Base-by-base conservation (phyloP, 192 early-diverging fungal species). In the Backusella sp. region DNA sequence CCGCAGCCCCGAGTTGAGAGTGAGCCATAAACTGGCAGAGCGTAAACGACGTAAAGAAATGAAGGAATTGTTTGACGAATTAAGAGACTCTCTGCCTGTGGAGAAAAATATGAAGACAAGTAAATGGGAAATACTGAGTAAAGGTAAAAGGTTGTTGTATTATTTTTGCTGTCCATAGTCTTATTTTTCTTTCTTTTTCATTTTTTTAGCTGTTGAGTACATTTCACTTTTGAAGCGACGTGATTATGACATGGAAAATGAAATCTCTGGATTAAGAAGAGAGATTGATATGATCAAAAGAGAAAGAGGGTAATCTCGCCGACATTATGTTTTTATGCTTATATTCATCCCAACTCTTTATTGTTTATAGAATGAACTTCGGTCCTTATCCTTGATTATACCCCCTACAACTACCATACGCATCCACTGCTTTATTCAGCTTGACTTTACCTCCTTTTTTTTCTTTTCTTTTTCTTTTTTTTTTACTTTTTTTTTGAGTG, bases 71-170 rank as follows among this genome's bases (percentile, higher is more conserved):
- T 96, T 96, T 91, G 95, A 96, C 82, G 91, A 93, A 72, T 84
- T 96, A 26, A 84, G 93, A 68, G 93, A 91, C 72, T 86, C 89
- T 23, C 82, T 96, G 73, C 94, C 95, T 12, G 86, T 93, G 1
- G 94, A 96, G 74, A 92, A 90, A 68, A 93, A 86, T 72, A 84
- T 93, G 49, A 94, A 94, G 75, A 88, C 94, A 46, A 94, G 92
- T 84, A 96, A 96, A 75, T 95, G 95, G 95, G 95, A 96, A 79
- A 92, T 95, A 37, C 77, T 96, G 35, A 92, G 89, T 69, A 96
- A 96, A 91, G 92, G 92, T 83, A 39, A 39, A 39, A 90, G 84
- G 56, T 35, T 21, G 2, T 23, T 23, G 11, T 1, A 39, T 39
- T 39, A 39, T 1, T 39, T 11, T 39, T 39, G 37, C 37, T 39